Base-by-base conservation (phyloP, 352 stramenopile genomes). In the Pythium sukuiense region DNA sequence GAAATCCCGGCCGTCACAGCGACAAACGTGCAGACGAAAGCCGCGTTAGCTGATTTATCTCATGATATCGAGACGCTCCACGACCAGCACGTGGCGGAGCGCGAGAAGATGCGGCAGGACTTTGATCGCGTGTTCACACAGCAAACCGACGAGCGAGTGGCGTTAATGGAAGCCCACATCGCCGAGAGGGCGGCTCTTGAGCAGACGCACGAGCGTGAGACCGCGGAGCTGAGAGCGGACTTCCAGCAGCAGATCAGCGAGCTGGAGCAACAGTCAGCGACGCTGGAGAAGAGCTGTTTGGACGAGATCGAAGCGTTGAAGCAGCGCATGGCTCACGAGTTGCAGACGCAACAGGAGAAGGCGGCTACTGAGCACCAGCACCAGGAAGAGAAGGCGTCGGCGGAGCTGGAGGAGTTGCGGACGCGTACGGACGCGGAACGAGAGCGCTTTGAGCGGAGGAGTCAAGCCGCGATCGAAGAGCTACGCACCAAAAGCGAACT, bases 31-130 rank as follows among this genome's bases (percentile, higher is more conserved):
- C 37, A 87, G 50, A 83, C 77, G 7, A 62, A 64, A 26, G 70
- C 45, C 13, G 75, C 71, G 13, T 55, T 90, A 24, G 46, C 59
- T 7, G 71, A 55, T 30, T 65, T 90, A n/a, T 79, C 79, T 3
- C 52, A 64, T 0, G 73, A 85, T n/a, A 85, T 90, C 12, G 58
- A 50, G 30, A 71, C 70, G 2, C 68, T 90, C 11, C 73, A 87
- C 35, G 60, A 69, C 11, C 68, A 86, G 12, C 72, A 90, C 26
- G 71, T 80, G 12, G 60, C 26, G 20, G 61, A 66, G 14, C 71
- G 75, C n/a, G 65, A 69, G 29, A 65, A 77, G 14, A 76, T 90
- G 74, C 76, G 65, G n/a, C 62, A 65, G 13, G 76, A 77, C 46
- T 70, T 88, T 16, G 70, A 87, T 52, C 37, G 55, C 8, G 64